phyloP scores from a whole-genome alignment of 768 basidiomycete genomes.

The Tylopilus rubrobrunneus region DNA sequence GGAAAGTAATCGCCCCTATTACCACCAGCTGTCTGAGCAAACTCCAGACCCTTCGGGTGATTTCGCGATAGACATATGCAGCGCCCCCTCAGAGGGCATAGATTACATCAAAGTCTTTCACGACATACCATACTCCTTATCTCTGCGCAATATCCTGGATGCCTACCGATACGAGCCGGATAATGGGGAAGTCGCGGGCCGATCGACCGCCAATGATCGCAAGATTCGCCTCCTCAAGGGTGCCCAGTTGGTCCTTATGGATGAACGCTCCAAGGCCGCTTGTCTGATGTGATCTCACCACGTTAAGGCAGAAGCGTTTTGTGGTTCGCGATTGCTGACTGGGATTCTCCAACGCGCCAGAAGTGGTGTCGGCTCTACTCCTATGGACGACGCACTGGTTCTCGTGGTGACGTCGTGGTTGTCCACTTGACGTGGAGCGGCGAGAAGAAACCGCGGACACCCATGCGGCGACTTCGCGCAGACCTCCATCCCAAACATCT shows the following conservation, averaged over 20 bases:
- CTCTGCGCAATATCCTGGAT: constrained; percentile 48
- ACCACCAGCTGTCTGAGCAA: constrained; percentile 12
- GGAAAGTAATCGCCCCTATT: constrained; percentile 26
- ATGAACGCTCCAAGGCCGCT: constrained; percentile 42
- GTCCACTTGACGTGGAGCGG: constrained; percentile 10
- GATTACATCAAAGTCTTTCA: constrained; percentile 63
- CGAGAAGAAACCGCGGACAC: constrained; percentile 10
- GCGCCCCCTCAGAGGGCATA: constrained; percentile 26
- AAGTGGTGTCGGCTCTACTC: constrained; percentile 20
- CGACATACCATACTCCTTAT: constrained; percentile 45
- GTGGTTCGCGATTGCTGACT: constrained; percentile 4
- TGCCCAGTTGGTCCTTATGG: constrained; percentile 45
- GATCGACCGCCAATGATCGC: constrained; percentile 26
- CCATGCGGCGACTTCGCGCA: constrained; percentile 7
- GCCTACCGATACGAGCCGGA: constrained; percentile 40
- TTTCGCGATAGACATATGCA: constrained; percentile 15
- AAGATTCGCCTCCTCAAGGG: constrained; percentile 47
- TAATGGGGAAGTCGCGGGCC: constrained; percentile 11
- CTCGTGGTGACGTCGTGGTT: constrained; percentile 6
- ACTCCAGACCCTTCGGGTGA: constrained; percentile 5
- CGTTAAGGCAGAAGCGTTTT: constrained; percentile 18
- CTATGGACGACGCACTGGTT: constrained; percentile 6
- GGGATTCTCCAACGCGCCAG: constrained; percentile 19
- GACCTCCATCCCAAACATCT: constrained; percentile 8
- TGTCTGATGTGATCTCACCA: constrained; percentile 35